Base-by-base conservation (phyloP, 2,329 filamentous ascomycete species). In the Alternaria sp. region DNA sequence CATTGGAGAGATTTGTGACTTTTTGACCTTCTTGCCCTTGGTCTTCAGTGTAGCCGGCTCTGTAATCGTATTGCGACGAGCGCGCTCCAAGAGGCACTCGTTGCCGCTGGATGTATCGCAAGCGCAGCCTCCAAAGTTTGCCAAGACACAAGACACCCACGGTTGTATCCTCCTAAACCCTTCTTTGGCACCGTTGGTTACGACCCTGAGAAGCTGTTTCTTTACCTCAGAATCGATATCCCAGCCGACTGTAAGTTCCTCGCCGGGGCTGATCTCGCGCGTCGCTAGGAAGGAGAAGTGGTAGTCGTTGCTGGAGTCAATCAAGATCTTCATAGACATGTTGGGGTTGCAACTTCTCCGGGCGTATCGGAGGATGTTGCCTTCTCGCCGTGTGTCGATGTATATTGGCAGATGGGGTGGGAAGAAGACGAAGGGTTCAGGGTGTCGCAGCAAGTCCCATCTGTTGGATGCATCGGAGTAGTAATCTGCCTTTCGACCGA, bases 211-310 rank as follows among this genome's bases (percentile, higher is more conserved):
- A 46, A 89, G 84, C 6, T 88, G 81, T 78, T 88, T 88, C 30
- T 87, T 84, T 5, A 81, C 74, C 52, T 78, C 74, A 2, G 73
- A 73, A 54, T 80, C 65, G 82, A 86, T 75, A 84, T 90, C 71
- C 85, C 85, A 87, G 83, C 87, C 69, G 86, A 86, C 68, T 80
- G 87, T 81, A 86, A 95, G 74, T 89, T 92, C 92, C 85, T 93
- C 57, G 83, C 87, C 70, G 85, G 87, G 25, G 84, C 92, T 72
- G 87, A 98, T 93, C 40, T 90, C 86, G 57, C 91, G 87, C 70
- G 92, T 92, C 71, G 93, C 93, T 62, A 97, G 89, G 67, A 97
- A 90, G 87, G 95, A 97, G 79, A 98, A 97, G 76, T 96, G 93
- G 75, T 95, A 97, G 1, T 89, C 74, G 57, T 73, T 74, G 60